Evolutionary conservation across 2,329 filamentous ascomycete species (phyloP).

Genomic region (Colletotrichum coccodes): DNA sequence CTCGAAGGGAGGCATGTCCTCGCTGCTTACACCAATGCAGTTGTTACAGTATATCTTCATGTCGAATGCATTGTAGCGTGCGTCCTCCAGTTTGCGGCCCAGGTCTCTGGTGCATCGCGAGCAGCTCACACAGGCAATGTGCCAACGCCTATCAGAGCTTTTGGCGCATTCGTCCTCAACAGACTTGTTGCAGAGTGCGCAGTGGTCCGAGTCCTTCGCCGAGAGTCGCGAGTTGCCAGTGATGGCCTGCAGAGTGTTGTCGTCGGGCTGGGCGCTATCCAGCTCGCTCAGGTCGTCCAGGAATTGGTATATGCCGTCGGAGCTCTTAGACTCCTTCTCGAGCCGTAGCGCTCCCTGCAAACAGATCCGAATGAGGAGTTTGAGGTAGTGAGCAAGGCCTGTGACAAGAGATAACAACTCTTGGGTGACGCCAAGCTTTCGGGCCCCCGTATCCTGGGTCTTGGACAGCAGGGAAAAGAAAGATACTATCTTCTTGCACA

Average conservation of each 20-base stretch:
- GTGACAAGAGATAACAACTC: conserved; percentile 98
- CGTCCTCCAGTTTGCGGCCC: conserved; percentile 73
- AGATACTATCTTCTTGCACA: conserved; percentile 99
- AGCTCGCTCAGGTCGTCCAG: conserved; percentile 85
- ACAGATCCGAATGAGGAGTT: conserved; percentile 96
- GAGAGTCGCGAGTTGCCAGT: conserved; percentile 74
- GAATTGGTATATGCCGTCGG: conserved; percentile 83
- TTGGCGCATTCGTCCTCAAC: conserved; percentile 95
- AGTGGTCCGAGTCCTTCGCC: conserved; percentile 85
- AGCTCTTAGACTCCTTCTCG: conserved; percentile 81
- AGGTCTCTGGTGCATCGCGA: conserved; percentile 73
- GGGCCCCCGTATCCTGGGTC: conserved; percentile 88
- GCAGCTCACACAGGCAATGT: conserved; percentile 84
- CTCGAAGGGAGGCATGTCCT: conserved; percentile 67
- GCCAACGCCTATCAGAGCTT: conserved; percentile 81
- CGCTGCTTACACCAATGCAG: conserved; percentile 69
- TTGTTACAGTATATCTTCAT: conserved; percentile 76
- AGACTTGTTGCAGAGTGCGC: conserved; percentile 81
- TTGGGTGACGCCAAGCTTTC: conserved; percentile 95
- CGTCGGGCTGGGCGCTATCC: conserved; percentile 79
- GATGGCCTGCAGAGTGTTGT: conserved; percentile 74
- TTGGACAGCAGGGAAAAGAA: conserved; percentile 97
- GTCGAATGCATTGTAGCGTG: conserved; percentile 75
- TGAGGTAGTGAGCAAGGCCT: conserved; percentile 95
- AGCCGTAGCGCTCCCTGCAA: conserved; percentile 92